phyloP scores from a whole-genome alignment of 148 eudicot genomes.

The Cornus suecica region DNA sequence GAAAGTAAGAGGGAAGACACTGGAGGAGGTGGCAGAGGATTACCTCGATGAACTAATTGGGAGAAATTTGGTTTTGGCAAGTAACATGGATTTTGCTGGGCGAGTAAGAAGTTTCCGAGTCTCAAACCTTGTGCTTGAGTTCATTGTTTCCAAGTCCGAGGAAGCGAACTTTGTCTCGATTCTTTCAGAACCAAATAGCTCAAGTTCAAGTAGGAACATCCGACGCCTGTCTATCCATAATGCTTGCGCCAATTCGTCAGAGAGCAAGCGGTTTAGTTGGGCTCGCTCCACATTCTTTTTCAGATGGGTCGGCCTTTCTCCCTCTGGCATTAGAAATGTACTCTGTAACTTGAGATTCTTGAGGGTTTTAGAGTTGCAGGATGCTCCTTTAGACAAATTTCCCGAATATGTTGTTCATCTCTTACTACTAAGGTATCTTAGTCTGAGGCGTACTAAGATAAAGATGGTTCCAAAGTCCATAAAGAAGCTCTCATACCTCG shows the following conservation, averaged over 20 bases:
- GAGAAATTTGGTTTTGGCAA: slow-evolving; percentile 20
- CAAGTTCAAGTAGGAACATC: not conserved
- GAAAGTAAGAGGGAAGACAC: not conserved
- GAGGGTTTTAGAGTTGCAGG: slow-evolving; percentile 28
- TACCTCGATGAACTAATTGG: slow-evolving; percentile 24
- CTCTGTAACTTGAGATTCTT: slow-evolving; percentile 6
- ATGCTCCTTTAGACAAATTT: slow-evolving; percentile 17
- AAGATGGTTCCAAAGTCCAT: slow-evolving; percentile 27
- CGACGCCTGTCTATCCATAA: slow-evolving; percentile 25
- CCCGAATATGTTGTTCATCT: slow-evolving; percentile 18
- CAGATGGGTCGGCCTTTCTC: not conserved
- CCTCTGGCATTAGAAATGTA: not conserved
- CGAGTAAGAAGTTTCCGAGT: slow-evolving; percentile 15
- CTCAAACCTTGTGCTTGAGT: slow-evolving; percentile 9
- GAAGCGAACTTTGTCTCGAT: slow-evolving; percentile 20
- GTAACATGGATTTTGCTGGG: slow-evolving; percentile 11
- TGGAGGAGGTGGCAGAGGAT: slow-evolving; percentile 17
- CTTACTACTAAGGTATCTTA: slow-evolving; percentile 26
- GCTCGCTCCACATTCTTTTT: slow-evolving; percentile 22
- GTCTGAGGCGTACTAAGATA: slow-evolving; percentile 27
- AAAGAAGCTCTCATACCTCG: slow-evolving; percentile 21
- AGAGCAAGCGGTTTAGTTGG: not conserved
- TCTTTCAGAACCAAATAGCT: not conserved
- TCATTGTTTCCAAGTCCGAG: slow-evolving; percentile 23
- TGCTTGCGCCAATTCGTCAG: not conserved